Base-by-base conservation (phyloP, 164 flowering plant genomes). In the Tetracentron sinense region DNA sequence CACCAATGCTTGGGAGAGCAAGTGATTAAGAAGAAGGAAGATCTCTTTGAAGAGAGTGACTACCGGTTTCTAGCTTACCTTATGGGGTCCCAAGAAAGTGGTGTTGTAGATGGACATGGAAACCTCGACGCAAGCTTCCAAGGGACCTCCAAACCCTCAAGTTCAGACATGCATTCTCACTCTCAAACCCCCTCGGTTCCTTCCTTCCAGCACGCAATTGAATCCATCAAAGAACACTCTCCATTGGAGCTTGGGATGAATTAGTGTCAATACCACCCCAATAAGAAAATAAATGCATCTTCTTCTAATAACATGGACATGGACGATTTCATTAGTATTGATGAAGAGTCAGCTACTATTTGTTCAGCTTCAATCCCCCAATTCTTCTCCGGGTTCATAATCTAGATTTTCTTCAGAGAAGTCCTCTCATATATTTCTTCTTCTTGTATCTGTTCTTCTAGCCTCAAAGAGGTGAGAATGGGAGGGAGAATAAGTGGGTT, bases 211-310 rank as follows among this genome's bases (percentile, higher is more conserved):
- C 54, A 55, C 1, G 44, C 60, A 20, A 60, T 70, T 6, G 74
- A 74, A 23, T 68, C 71, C 26, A 56, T 71, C 33, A 72, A 66
- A 60, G 68, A 52, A 51, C 56, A 4, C 66, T 72, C 7, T 77
- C 74, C 11, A 65, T 77, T 2, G 71, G 74, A 8, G 61, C 56
- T 50, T 26, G 68, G 30, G 78, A 69, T 20, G 81, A 77, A 44
- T 31, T 56, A n/a, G 19, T 58, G 23, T 6, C 58, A 16, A 10
- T 61, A 19, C 69, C 62, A 60, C 75, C 75, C 0, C n/a, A 61
- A 17, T 28, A 66, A 72, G 64, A 72, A 67, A 54, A 21, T 58
- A n/a, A 54, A 35, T 38, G 38, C 38, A 33, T 33, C 38, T 33
- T 38, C 22, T 25, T 5, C 47, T 57, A 59, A 25, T 1, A 52